These are phyloP conservation scores for Bruguiera parviflora DNA, from an alignment of 345 rosid genomes.

Conservation along the genomic window DNA sequence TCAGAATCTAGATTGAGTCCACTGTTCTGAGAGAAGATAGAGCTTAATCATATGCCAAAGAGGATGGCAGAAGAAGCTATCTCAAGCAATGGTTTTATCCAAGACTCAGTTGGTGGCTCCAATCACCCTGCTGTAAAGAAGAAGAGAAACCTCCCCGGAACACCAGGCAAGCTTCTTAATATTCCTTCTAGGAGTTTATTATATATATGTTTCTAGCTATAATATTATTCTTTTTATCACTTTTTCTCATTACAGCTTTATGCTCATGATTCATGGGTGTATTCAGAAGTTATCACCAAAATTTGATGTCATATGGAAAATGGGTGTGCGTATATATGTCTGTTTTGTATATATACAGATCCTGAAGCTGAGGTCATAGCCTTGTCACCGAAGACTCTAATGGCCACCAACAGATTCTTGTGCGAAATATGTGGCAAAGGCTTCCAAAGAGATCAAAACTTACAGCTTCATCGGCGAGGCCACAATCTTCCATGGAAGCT, in stretches of 20 bases:
- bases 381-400: conserved; percentile 89
- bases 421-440: conserved; percentile 98
- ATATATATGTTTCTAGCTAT: background rate
- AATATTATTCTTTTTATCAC: background rate
- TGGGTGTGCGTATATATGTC: background rate
- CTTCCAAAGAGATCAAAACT: conserved; percentile 95
- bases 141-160: conserved; percentile 97
- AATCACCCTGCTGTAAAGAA: conserved; percentile 57
- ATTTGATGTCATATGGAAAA: background rate
- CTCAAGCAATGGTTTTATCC: conserved; percentile 33
- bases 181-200: background rate
- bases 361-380: conserved; percentile 99
- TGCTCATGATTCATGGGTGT: background rate
- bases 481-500: conserved; percentile 99
- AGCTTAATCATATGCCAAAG: conserved; percentile 5
- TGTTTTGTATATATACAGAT: conserved; percentile 37
- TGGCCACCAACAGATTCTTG: conserved; percentile 97
- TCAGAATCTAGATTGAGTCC: conserved; percentile 7
- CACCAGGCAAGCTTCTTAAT: conserved; percentile 56
- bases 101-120: conserved; percentile 29
- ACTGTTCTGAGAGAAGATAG: background rate
- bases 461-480: conserved; percentile 90
- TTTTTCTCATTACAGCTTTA: background rate
- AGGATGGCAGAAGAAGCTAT: conserved; percentile 44
- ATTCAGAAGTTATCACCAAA: background rate